Base-by-base conservation (phyloP, 345 rosid genomes). In the Brassica nigra region DNA sequence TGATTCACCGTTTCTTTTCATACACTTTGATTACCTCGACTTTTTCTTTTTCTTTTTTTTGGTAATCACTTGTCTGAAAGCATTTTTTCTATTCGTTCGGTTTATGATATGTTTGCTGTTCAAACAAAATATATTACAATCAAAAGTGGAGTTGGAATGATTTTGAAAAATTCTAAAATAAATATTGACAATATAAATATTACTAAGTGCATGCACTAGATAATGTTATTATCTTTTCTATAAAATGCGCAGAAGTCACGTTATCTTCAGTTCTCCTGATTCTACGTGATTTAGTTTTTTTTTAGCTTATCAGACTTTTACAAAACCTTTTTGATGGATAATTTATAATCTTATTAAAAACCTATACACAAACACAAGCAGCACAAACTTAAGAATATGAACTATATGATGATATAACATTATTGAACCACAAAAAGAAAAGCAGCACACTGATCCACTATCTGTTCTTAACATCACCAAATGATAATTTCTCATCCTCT, bases 401-500 rank as follows among this genome's bases (percentile, higher is more conserved):
- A 18, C 9, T 16, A 6, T 37, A 67, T 58, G 67, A 6, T 2
- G 16, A 4, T 59, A 57, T 54, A 9, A 57, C 58, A 76, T 18
- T 37, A 28, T 30, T 31, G 71, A 77, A 70, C 18, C 58, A 71
- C 47, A 12, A 3, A 8, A 47, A 10, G 5, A 47, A 52, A 68
- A 63, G 30, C 23, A 54, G 8, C 28, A 64, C 65, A 64, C 67
- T 64, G 66, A 33, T 63, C 39, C 55, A 34, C 37, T 71, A 23
- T 54, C 33, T 28, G 71, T 71, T 63, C 16, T 54, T 62, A 42
- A 78, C 42, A 64, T 54, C 58, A 55, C 76, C 5, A 66, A 54
- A 54, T 71, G 18, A 54, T 78, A 55, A 29, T 57, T 77, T 66
- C 73, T n/a, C 66, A 9, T 57, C 0, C 31, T 63, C 71, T 71